Percentiles rank a stretch among this genome's conserved stretches.
These are phyloP conservation scores for Exophiala aquamarina DNA, from an alignment of 2,329 filamentous ascomycete species.

Conservation along the genomic window DNA sequence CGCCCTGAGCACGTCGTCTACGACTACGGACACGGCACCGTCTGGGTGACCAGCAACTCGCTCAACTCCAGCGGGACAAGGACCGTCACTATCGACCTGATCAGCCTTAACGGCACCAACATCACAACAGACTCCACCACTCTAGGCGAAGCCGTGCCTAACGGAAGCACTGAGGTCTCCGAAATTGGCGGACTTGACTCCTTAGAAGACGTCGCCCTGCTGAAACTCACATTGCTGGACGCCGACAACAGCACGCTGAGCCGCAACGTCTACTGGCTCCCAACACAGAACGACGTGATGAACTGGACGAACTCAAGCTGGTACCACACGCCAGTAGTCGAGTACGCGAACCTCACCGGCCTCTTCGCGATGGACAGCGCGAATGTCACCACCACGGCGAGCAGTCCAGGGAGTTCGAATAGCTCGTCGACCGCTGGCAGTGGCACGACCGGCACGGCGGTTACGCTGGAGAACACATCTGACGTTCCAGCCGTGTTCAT, in stretches of 20 bases:
- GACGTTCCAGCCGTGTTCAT: conserved; percentile 59
- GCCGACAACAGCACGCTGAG: conserved; percentile 40
- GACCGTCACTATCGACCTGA: conserved; percentile 49
- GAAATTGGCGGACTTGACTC: conserved; percentile 34
- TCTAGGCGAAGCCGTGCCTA: conserved; percentile 43
- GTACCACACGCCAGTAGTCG: conserved; percentile 58
- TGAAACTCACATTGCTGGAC: conserved; percentile 51
- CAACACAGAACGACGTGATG: conserved; percentile 47
- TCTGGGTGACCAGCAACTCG: conserved; percentile 59
- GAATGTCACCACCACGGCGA: conserved; percentile 35
- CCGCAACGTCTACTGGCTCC: conserved; percentile 63
- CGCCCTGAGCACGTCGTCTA: conserved; percentile 56
- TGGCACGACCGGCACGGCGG: conserved; percentile 34
- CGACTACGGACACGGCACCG: conserved; percentile 47
- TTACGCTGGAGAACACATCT: conserved; percentile 52
- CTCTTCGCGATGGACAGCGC: conserved; percentile 44
- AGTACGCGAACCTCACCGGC: conserved; percentile 50
- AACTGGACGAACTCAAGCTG: conserved; percentile 60
- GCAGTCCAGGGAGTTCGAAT: too few species aligned
- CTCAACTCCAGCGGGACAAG: conserved; percentile 42
- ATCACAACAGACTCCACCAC: conserved; percentile 37
- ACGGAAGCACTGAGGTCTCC: conserved; percentile 42
- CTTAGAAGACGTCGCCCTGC: conserved; percentile 47
- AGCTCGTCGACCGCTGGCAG: conserved; percentile 1
- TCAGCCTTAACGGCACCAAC: conserved; percentile 48